Conservation (phyloP, 2,329 filamentous ascomycete species). For the Aphanocladium album region DNA sequence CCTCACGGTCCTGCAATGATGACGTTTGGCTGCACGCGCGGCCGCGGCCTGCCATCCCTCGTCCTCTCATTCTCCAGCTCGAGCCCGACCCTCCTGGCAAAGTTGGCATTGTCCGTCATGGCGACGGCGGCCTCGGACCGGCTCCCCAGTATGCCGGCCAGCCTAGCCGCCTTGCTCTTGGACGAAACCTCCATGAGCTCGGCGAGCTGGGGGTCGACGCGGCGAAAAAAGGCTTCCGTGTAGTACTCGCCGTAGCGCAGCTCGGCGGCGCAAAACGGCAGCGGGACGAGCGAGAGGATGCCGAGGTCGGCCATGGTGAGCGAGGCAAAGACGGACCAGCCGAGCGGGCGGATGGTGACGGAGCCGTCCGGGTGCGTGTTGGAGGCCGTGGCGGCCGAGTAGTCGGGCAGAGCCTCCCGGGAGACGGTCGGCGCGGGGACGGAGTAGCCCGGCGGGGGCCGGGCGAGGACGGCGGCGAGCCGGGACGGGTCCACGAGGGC, state of each 20-base stretch:
- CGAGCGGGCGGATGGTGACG: conserved; percentile 14
- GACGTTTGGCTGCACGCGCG: not conserved
- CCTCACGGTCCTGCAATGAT: not conserved
- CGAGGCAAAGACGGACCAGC: conserved; percentile 17
- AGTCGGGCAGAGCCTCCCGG: conserved; percentile 15
- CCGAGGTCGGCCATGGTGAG: too few relatives aligned
- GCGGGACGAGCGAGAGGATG: conserved; percentile 15
- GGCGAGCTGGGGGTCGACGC: conserved; percentile 8
- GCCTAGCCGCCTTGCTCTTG: conserved; percentile 4
- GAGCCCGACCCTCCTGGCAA: conserved; percentile 1
- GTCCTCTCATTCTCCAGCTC: conserved; percentile 1
- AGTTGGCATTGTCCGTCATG: conserved; percentile 1
- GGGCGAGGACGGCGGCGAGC: conserved; percentile 9
- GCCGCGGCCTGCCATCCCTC: not conserved
- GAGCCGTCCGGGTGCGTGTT: conserved; percentile 25
- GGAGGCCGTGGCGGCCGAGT: conserved; percentile 20
- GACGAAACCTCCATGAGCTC: conserved; percentile 5
- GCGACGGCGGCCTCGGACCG: not conserved
- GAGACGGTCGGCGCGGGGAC: conserved; percentile 4
- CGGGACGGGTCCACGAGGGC: conserved; percentile 8
- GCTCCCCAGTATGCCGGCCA: conserved; percentile 12
- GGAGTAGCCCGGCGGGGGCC: conserved; percentile 14
- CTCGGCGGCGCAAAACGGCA: conserved; percentile 16
- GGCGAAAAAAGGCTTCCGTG: conserved; percentile 11
- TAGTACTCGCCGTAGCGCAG: conserved; percentile 16